Percentiles rank a stretch among this genome's conserved stretches.
Conservation (phyloP, 2,329 filamentous ascomycete species). For the Fusarium lyarnte region DNA sequence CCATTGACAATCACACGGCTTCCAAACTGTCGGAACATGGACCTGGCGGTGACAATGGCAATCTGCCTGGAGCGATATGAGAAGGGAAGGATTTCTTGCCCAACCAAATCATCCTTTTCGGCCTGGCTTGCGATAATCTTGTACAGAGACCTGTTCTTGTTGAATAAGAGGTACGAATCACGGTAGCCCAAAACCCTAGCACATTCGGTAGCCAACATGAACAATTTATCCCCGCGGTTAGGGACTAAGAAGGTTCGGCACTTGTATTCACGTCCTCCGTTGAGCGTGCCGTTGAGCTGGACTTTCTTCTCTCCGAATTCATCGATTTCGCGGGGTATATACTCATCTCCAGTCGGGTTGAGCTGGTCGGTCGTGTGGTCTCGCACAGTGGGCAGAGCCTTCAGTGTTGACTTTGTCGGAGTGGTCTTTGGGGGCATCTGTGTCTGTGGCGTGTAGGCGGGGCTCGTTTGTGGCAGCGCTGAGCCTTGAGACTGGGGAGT, state of each 20-base stretch:
- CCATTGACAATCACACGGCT: slow-evolving; percentile 92
- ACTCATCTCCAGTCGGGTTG: slow-evolving; percentile 89
- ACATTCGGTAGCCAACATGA: slow-evolving; percentile 98
- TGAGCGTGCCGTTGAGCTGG: slow-evolving; percentile 80
- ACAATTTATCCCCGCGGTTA: slow-evolving; percentile 89
- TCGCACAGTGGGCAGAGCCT: slow-evolving; percentile 92
- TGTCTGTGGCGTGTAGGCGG: slow-evolving; percentile 53
- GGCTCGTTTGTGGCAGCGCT: slow-evolving; percentile 55
- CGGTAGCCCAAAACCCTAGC: slow-evolving; percentile 92
- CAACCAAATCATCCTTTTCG: slow-evolving; percentile 96
- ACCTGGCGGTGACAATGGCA: slow-evolving; percentile 94
- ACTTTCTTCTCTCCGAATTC: slow-evolving; percentile 96
- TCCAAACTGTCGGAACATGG: slow-evolving; percentile 99
- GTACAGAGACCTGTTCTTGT: slow-evolving; percentile 95
- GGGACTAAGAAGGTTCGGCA: slow-evolving; percentile 95
- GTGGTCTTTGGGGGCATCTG: slow-evolving; percentile 79
- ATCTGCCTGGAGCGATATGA: slow-evolving; percentile 99
- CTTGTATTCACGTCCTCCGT: slow-evolving; percentile 86
- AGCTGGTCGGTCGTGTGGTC: slow-evolving; percentile 98
- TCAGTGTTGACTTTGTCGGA: slow-evolving; percentile 84
- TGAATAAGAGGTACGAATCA: slow-evolving; percentile 98
- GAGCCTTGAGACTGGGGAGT: slow-evolving; percentile 63
- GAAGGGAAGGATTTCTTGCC: slow-evolving; percentile 94
- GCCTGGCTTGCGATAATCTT: slow-evolving; percentile 97
- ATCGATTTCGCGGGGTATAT: slow-evolving; percentile 91